Evolutionary conservation across 495 filamentous ascomycete genomes (phyloP), one percentile per base, ranked within the genome.

Genomic region (Neurospora tetrasperma): DNA sequence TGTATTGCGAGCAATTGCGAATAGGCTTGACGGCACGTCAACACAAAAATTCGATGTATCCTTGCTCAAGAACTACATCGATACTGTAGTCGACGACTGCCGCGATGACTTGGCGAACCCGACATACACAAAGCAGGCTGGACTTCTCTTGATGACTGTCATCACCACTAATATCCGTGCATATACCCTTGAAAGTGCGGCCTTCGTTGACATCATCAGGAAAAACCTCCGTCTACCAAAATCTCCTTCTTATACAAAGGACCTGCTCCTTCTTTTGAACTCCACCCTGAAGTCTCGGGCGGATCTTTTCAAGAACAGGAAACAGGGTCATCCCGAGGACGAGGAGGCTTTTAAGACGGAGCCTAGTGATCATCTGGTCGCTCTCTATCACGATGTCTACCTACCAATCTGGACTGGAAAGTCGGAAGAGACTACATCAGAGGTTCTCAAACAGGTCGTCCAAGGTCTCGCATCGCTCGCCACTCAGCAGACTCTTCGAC

Each of bases 121-220:
- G 10, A 82, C 78, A 3, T 86, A 86, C 71, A 82, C 82, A 0
- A 82, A 81, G 41, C 83, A 82, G 70, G 82, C 82, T n/a, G 84
- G 84, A 4, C 74, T 80, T 40, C 80, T 88, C 2, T 70, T 87
- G n/a, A 78, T 83, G 59, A 83, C 83, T 8, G 78, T 87, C 20
- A 76, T 82, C 59, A 80, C 78, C 11, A 75, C 80, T 40, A 80
- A 74, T 59, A 69, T 75, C 69, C 73, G 76, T 46, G 79, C 78
- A 5, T 85, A 84, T 71, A 43, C 76, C 38, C 69, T 78, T 16
- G 80, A 83, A 39, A 79, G 79, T 27, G 76, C 77, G 6, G 74
- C 71, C 27, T 78, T 83, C 66, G 48, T 85, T 42, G 79, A 80
- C 23, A 78, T 78, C 66, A 77, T 83, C 70, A 78, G 81, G 43